Conservation (phyloP, 352 stramenopile species). For the Phytopythium chamaehyphon region DNA sequence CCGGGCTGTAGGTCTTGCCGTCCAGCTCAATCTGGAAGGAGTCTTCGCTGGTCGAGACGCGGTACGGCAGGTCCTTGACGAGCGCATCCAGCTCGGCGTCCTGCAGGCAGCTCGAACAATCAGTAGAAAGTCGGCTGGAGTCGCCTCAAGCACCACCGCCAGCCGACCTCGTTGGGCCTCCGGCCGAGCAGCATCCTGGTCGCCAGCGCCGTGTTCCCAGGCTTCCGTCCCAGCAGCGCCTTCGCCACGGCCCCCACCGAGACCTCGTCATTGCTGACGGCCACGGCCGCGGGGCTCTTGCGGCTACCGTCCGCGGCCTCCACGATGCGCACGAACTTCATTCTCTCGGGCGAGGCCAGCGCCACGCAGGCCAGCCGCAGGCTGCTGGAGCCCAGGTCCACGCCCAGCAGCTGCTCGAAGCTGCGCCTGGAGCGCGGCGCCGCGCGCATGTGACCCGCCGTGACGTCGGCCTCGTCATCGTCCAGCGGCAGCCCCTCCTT, state of each 20-base stretch:
- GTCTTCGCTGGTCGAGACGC: conserved; percentile 17
- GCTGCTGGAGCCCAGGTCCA: conserved; percentile 54
- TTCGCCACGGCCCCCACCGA: conserved; percentile 47
- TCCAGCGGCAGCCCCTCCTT: conserved; percentile 41
- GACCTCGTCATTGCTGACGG: conserved; percentile 52
- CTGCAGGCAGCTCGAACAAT: not conserved
- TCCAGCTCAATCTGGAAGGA: conserved; percentile 37
- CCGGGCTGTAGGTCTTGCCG: conserved; percentile 49
- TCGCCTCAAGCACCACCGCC: not conserved
- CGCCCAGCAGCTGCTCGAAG: conserved; percentile 37
- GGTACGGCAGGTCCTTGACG: conserved; percentile 38
- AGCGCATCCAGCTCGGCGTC: conserved; percentile 23
- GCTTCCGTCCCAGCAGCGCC: conserved; percentile 48
- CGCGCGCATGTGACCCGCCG: conserved; percentile 13
- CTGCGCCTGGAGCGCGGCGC: conserved; percentile 2
- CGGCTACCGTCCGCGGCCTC: conserved; percentile 54
- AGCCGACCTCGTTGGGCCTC: conserved; percentile 5
- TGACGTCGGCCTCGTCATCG: conserved; percentile 23
- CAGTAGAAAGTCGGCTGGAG: not conserved
- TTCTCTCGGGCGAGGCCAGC: conserved; percentile 5
- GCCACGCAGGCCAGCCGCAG: conserved; percentile 42
- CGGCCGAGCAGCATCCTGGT: conserved; percentile 45
- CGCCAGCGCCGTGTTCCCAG: conserved; percentile 45
- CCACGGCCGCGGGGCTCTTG: conserved; percentile 48
- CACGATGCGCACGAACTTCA: conserved; percentile 31